These are phyloP conservation scores for Alternaria hordeiaustralica DNA, from an alignment of 2,329 filamentous ascomycete genomes.

Conservation along the genomic window DNA sequence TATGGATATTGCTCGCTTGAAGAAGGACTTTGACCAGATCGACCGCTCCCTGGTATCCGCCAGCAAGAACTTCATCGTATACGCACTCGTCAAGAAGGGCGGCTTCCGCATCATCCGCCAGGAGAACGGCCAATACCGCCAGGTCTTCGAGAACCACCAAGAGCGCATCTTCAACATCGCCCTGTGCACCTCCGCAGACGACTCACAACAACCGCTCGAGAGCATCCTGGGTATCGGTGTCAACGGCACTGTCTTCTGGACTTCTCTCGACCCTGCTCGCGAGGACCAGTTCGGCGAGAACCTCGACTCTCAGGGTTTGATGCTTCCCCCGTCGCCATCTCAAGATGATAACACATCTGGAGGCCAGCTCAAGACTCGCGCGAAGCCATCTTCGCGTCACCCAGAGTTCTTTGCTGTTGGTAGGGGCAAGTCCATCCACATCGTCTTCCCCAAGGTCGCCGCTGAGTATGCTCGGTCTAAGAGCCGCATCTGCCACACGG, in stretches of 20 bases:
- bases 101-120: constrained; percentile 93
- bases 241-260: constrained; percentile 97
- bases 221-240: constrained; percentile 90
- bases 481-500: constrained; percentile 76
- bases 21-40: constrained; percentile 97
- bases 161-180: constrained; percentile 96
- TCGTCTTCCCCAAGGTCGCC: constrained; percentile 71
- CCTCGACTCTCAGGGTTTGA: constrained; percentile 84
- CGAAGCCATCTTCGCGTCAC: constrained; percentile 85
- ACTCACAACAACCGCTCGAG: constrained; percentile 59
- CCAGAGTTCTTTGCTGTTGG: constrained; percentile 95
- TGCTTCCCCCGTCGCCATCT: constrained; percentile 83
- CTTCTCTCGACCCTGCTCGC: constrained; percentile 63
- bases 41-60: constrained; percentile 92
- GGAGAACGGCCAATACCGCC: constrained; percentile 88
- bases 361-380: constrained; percentile 93
- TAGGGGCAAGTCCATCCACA: constrained; percentile 93
- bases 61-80: constrained; percentile 89
- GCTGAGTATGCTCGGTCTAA: constrained; percentile 58
- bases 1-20: constrained; percentile 90
- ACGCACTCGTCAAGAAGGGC: constrained; percentile 90
- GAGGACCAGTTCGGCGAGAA: constrained; percentile 73
- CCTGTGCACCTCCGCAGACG: constrained; percentile 71
- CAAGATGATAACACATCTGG: constrained; percentile 91
- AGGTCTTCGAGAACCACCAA: constrained; percentile 87